Base-by-base conservation (phyloP, 1,284 basidiomycete genomes). In the Stereum hirsutum region DNA sequence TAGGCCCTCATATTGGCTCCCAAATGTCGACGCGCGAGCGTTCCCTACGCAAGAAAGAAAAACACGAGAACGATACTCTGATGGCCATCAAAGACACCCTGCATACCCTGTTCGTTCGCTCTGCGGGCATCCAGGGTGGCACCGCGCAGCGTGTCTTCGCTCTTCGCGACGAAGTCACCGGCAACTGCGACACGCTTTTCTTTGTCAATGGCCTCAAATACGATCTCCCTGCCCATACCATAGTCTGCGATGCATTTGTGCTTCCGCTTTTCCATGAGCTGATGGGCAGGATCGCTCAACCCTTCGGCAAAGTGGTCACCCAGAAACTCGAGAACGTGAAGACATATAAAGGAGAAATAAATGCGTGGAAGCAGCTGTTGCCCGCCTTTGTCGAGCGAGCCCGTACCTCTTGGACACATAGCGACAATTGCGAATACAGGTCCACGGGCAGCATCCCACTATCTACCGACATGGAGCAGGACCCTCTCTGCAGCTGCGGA, bases 331-430 rank as follows among this genome's bases (percentile, higher is more conserved):
- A 4, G 14, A 19, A 35, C 15, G 8, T 35, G 1, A 3, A n/a
- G 5, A 20, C 21, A 4, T 20, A 3, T 19, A 20, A 17, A 5
- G 15, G 8, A 14, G 33, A 15, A 5, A 35, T 35, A 20, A 8
- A 61, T 60, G 2, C 20, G n/a, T 78, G 74, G 74, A 68, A 68
- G 42, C 55, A 66, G 42, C 54, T 75, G 8, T 51, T 77, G 0
- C 72, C 73, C 4, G 58, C 61, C 5, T 49, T 72, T 23, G 64
- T 61, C 5, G 75, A 79, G 49, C 68, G 75, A 11, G 75, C 72
- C 47, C 64, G 76, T 10, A 11, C 17, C 19, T 61, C 57, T 0
- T 78, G 76, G 76, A 51, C 52, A 12, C 76, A 79, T 51, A 54
- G 49, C 8, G 17, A 52, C 7, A 55, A 54, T 23, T 79, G 76